These are phyloP conservation scores for Yarrowia sp. DNA, from an alignment of 805 yeast genomes.

Conservation along the genomic window DNA sequence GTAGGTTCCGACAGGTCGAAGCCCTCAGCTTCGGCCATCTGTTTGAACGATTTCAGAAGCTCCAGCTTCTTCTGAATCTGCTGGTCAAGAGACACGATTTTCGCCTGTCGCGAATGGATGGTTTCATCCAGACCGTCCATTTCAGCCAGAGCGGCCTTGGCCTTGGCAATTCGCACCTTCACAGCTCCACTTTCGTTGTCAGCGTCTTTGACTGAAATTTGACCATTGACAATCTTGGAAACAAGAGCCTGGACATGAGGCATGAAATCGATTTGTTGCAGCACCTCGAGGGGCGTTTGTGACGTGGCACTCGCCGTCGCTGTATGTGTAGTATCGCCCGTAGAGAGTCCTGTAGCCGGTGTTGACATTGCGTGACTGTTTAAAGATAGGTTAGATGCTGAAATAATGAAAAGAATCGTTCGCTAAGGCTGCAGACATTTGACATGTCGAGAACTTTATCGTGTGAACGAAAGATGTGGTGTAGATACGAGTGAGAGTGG, in stretches of 20 bases:
- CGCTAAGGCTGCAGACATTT: not conserved
- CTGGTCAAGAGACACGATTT: constrained; percentile 47
- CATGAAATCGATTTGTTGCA: constrained; percentile 46
- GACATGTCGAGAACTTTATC: constrained; percentile 13
- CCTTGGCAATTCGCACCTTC: constrained; percentile 44
- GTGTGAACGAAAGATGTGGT: not conserved
- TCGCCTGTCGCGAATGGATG: constrained; percentile 43
- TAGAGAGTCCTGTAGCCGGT: constrained; percentile 19
- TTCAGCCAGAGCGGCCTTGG: constrained; percentile 42
- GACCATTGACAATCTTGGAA: constrained; percentile 43
- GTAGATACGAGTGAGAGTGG: not conserved
- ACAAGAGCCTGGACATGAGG: constrained; percentile 45
- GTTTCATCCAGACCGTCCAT: constrained; percentile 46
- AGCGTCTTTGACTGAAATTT: constrained; percentile 45
- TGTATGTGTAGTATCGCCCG: constrained; percentile 28
- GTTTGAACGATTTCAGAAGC: constrained; percentile 33
- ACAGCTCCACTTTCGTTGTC: constrained; percentile 48
- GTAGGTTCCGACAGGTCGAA: not conserved
- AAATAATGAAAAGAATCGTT: not conserved
- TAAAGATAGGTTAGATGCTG: not conserved
- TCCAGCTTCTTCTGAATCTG: constrained; percentile 45
- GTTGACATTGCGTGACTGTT: constrained; percentile 9
- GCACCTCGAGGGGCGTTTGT: constrained; percentile 39
- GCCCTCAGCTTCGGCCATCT: constrained; percentile 29
- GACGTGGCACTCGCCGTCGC: constrained; percentile 13